Base-by-base conservation (phyloP, 2,329 filamentous ascomycete genomes). In the Gnomoniopsis smithogilvyi region DNA sequence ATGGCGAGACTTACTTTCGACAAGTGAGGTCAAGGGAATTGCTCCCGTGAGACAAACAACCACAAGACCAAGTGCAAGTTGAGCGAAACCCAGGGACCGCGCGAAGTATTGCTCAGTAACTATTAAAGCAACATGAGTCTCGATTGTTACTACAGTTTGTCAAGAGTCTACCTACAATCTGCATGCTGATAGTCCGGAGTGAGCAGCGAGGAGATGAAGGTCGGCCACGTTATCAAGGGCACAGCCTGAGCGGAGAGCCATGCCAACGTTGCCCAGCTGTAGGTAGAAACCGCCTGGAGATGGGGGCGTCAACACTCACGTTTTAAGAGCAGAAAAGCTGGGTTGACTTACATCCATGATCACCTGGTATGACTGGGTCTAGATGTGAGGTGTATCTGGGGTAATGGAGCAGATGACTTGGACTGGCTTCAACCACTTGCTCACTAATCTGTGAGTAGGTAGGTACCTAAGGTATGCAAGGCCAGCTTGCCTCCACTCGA, bases 21-120 rank as follows among this genome's bases (percentile, higher is more conserved):
- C 67, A 24, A 70, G 70, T n/a, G 81, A 80, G 1, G 79, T 81
- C 14, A 92, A 73, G 0, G 90, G 90, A 6, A 94, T 78, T 2
- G 82, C 81, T 50, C 90, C 91, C 0, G 89, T 89, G 33, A 93
- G 79, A 38, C 91, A 78, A 41, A 92, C 73, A n/a, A 81, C 80
- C 14, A 89, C 73, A 7, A 86, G 68, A 34, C 85, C 86, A 30
- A 94, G 74, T 11, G 85, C 76, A 22, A 92, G 76, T 48, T 92
- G 80, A 33, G 85, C 76, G 58, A 93, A 76, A 63, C 88, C 90
- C 1, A 92, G 80, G 30, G 81, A 84, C 46, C 90, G 88, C 54
- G 85, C 85, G 70, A 93, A 87, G 79, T 94, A 94, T 58, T 83
- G 74, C 72, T 92, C 89, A 34, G 91, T 77, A 24, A 74, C 86